These are phyloP conservation scores for Kondoa malvinella DNA, from an alignment of 768 basidiomycete genomes.

Conservation along the genomic window DNA sequence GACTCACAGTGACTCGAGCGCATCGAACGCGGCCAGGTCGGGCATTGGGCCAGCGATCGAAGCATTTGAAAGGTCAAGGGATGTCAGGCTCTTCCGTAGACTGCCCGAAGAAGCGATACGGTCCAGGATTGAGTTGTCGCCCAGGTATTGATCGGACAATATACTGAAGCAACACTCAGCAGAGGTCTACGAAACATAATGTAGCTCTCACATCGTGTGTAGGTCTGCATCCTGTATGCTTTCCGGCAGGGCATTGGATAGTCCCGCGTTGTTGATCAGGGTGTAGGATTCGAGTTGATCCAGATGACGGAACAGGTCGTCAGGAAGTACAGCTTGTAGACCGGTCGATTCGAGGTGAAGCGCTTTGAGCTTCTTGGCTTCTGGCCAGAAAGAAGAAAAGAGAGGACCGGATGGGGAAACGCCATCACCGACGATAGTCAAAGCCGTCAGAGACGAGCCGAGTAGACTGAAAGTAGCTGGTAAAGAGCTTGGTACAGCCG, in stretches of 20 bases:
- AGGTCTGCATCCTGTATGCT: background rate
- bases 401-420: background rate
- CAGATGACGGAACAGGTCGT: background rate
- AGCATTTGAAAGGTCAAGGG: background rate
- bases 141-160: background rate
- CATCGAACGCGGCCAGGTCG: background rate
- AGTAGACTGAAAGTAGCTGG: background rate
- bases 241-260: background rate
- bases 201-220: background rate
- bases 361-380: background rate
- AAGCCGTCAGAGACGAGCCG: background rate
- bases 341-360: background rate
- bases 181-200: background rate
- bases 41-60: background rate
- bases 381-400: background rate
- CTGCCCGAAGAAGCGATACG: background rate
- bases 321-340: background rate
- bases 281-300: background rate
- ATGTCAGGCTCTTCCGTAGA: background rate
- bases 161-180: background rate
- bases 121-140: background rate
- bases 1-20: background rate
- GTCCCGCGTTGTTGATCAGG: background rate
- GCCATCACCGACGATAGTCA: background rate
- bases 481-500: background rate